phyloP scores from a whole-genome alignment of 768 basidiomycete species.

The Amanita thiersii region DNA sequence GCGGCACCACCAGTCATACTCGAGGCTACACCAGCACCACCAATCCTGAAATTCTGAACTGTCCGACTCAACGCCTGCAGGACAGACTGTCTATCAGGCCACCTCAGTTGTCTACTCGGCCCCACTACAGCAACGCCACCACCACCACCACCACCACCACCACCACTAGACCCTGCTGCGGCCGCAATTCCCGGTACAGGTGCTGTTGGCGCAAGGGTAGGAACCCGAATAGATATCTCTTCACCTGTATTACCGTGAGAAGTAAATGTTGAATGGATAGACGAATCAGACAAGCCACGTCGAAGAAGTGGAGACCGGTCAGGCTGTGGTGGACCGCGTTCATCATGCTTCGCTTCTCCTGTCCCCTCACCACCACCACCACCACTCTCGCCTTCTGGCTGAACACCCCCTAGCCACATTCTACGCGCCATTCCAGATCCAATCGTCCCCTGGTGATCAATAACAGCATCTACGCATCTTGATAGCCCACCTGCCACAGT shows the following conservation, averaged over 20 bases:
- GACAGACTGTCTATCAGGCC: constrained; percentile 39
- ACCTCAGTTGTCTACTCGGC: constrained; percentile 12
- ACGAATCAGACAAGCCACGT: constrained; percentile 86
- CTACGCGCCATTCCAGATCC: constrained; percentile 9
- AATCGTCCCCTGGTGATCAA: constrained; percentile 40
- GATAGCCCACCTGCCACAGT: constrained; percentile 33
- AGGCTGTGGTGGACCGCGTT: constrained; percentile 32
- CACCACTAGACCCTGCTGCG: background rate
- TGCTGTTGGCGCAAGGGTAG: constrained; percentile 13
- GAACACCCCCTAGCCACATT: no score
- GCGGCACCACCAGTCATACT: no score
- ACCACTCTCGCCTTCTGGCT: no score
- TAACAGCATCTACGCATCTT: constrained; percentile 69
- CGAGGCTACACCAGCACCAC: background rate
- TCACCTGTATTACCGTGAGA: constrained; percentile 34
- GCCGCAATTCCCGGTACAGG: background rate
- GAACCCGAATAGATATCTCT: constrained; percentile 9
- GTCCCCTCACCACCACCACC: no score
- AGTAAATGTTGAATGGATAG: constrained; percentile 81
- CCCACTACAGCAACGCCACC: background rate
- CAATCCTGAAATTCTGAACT: constrained; percentile 37
- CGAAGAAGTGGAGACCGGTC: constrained; percentile 2
- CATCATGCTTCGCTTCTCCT: constrained; percentile 25
- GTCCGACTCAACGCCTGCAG: constrained; percentile 46
- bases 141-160: background rate